These are phyloP conservation scores for Psilocybe azurescens DNA, from an alignment of 768 basidiomycete species.

Conservation along the genomic window DNA sequence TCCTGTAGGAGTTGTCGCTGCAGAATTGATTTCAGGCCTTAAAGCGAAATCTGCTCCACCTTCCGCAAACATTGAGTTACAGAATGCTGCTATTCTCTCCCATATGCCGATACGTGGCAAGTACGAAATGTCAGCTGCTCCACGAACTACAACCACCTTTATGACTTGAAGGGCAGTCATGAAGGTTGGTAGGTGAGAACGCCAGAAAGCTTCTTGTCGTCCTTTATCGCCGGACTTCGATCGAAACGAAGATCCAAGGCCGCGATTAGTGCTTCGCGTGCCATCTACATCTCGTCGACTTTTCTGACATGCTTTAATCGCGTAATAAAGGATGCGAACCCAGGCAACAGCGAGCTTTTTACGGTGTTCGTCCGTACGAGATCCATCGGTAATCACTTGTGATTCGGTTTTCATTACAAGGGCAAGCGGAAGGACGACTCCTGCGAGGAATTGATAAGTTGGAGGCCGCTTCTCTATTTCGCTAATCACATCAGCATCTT, in stretches of 20 bases:
- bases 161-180: constrained; percentile 67
- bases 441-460: constrained; percentile 65
- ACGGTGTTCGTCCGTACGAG: constrained; percentile 51
- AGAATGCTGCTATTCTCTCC: constrained; percentile 60
- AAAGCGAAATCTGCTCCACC: constrained; percentile 70
- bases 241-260: constrained; percentile 32
- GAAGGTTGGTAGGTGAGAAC: constrained; percentile 43
- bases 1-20: constrained; percentile 53
- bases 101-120: constrained; percentile 60
- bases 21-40: constrained; percentile 44
- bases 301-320: constrained; percentile 56
- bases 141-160: constrained; percentile 70
- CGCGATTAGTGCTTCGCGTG: constrained; percentile 17
- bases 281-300: constrained; percentile 30
- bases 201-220: constrained; percentile 25
- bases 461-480: constrained; percentile 61
- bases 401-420: constrained; percentile 56
- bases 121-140: constrained; percentile 60
- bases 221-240: constrained; percentile 43
- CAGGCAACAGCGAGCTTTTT: constrained; percentile 54
- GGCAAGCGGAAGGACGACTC: constrained; percentile 66
- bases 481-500: constrained; percentile 55
- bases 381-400: constrained; percentile 45
- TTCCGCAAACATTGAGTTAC: constrained; percentile 55
- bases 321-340: constrained; percentile 66